Conservation (phyloP, 2,329 filamentous ascomycete species). For the Nigrograna mackinnonii region DNA sequence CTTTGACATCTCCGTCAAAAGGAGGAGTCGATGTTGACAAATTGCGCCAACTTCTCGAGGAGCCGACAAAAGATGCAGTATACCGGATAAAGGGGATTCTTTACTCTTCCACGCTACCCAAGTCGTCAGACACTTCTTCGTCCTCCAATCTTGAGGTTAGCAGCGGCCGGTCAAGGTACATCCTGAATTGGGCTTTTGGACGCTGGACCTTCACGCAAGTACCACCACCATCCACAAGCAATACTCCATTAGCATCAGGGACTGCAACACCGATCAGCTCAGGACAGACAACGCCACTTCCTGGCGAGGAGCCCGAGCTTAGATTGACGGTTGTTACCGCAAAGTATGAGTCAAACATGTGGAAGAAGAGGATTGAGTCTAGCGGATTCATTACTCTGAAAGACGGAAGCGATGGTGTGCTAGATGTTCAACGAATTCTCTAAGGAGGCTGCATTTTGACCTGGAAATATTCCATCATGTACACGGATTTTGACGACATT, state of each 20-base stretch:
- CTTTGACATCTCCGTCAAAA: slow-evolving; percentile 58
- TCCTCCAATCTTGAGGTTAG: slow-evolving; percentile 38
- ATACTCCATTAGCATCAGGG: slow-evolving; percentile 22
- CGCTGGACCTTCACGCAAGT: slow-evolving; percentile 86
- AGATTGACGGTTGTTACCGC: slow-evolving; percentile 78
- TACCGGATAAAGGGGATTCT: slow-evolving; percentile 88
- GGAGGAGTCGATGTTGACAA: slow-evolving; percentile 65
- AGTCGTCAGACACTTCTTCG: slow-evolving; percentile 47
- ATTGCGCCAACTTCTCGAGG: slow-evolving; percentile 59
- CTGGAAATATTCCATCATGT: no score
- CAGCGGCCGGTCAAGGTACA: slow-evolving; percentile 64
- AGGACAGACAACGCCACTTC: slow-evolving; percentile 22
- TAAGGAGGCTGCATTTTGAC: no score
- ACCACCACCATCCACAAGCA: slow-evolving; percentile 22
- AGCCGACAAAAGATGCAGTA: slow-evolving; percentile 87
- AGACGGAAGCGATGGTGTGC: slow-evolving; percentile 17
- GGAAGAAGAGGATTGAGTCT: slow-evolving; percentile 72
- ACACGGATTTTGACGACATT: no score
- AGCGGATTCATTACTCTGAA: slow-evolving; percentile 48
- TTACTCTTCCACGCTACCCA: slow-evolving; percentile 49
- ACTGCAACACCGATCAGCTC: slow-evolving; percentile 21
- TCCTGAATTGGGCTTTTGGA: slow-evolving; percentile 97
- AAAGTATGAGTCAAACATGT: slow-evolving; percentile 73
- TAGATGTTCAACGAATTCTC: slow-evolving; percentile 21
- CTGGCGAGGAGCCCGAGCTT: slow-evolving; percentile 58